Conservation (phyloP, 2,329 filamentous ascomycete species). For the Colletotrichum euphorbiae region DNA sequence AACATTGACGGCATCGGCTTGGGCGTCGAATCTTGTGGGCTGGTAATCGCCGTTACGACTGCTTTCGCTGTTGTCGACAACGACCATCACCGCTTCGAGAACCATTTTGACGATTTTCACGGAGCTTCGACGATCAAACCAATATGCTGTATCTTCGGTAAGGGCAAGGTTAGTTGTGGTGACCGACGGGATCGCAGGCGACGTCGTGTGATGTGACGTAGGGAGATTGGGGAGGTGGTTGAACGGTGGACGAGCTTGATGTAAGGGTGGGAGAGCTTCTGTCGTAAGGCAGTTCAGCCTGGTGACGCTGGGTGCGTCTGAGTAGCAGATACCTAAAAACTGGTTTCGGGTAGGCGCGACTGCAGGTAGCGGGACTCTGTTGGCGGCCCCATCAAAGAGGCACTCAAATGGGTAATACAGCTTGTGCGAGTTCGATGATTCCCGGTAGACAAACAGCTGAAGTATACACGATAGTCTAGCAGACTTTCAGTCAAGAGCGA, state of each 20-base stretch:
- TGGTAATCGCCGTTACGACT: conserved; percentile 95
- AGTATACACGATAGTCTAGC: too few relatives aligned
- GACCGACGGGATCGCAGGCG: neutral
- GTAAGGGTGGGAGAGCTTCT: conserved; percentile 42
- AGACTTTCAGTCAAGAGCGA: too few relatives aligned
- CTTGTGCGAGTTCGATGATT: too few relatives aligned
- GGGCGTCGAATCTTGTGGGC: conserved; percentile 94
- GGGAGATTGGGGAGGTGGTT: conserved; percentile 21
- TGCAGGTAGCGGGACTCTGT: conserved; percentile 1
- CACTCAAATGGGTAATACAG: too few relatives aligned
- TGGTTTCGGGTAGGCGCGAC: neutral
- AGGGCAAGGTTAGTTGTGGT: neutral
- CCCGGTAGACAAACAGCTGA: too few relatives aligned
- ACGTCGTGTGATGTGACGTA: neutral
- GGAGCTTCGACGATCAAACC: conserved; percentile 16
- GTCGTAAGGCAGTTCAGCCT: conserved; percentile 62
- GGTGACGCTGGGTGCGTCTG: conserved; percentile 41
- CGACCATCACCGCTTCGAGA: conserved; percentile 99
- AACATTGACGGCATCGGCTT: conserved; percentile 93
- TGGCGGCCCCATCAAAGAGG: neutral
- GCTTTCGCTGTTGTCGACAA: conserved; percentile 99
- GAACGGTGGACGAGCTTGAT: conserved; percentile 43
- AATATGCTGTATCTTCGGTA: neutral
- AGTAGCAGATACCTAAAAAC: conserved; percentile 16
- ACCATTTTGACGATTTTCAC: conserved; percentile 78